Evolutionary conservation across 192 early-diverging fungal genomes (phyloP), one percentile per base, ranked within the genome.

Genomic region (Diversispora epigaea): DNA sequence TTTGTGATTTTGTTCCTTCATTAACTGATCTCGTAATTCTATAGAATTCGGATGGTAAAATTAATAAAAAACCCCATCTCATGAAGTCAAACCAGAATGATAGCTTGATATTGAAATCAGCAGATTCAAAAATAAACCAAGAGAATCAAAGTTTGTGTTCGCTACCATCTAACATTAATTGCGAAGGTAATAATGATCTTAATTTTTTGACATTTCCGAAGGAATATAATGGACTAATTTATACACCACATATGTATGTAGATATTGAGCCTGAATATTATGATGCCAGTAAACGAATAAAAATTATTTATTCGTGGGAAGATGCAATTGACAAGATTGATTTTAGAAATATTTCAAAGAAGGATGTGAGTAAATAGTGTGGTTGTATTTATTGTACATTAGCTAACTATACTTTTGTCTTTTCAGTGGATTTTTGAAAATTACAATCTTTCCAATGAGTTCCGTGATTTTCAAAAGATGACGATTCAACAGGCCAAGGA

Each of bases 21-120:
- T 50, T 41, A 68, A 77, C 77, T 81, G 76, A 12, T 81, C 80
- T 64, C 80, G 77, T 19, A 78, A 71, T 41, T 67, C 47, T 55
- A 78, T 77, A 74, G 76, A 81, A 56, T 78, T 56, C 66, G 60
- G 14, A 61, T 61, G 39, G 11, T 52, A 52, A 52, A 52, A 52
- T 52, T 52, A 52, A 61, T 19, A 61, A 61, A 61, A 61, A 61
- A 40, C 60, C 60, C 14, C 17, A 61, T 62, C 19, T 62, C 21
- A 62, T 62, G 22, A 41, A 62, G 40, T 22, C 61, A 62, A 62
- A 62, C n/a, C n/a, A n/a, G n/a, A n/a, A n/a, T n/a, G n/a, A n/a
- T n/a, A n/a, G n/a, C n/a, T n/a, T n/a, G n/a, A n/a, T n/a, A n/a
- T n/a, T n/a, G n/a, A n/a, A n/a, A n/a, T n/a, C 49, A 21, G 58